Evolutionary conservation across 257 asterid genomes (phyloP).

Genomic region (Asclepias syriaca): DNA sequence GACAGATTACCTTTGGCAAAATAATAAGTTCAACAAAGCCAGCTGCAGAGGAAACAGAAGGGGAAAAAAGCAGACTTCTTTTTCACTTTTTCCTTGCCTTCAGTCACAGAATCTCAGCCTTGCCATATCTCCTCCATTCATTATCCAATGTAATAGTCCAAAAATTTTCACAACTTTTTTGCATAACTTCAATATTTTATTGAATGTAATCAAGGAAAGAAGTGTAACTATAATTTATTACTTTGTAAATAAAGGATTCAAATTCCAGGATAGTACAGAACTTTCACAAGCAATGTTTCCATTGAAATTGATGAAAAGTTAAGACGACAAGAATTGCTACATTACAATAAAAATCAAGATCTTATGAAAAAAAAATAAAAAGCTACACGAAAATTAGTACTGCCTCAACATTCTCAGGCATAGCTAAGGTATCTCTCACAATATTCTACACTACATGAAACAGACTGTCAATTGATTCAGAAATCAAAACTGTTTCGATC

Average conservation of each 20-base stretch:
- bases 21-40: slow-evolving; percentile 29
- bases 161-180: slow-evolving; percentile 14
- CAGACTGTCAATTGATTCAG: slow-evolving; percentile 3
- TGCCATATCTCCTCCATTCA: slow-evolving; percentile 2
- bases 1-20: slow-evolving; percentile 2
- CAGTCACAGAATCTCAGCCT: not conserved
- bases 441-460: not conserved
- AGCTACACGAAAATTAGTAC: not conserved
- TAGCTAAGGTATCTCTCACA: not conserved
- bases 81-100: not conserved
- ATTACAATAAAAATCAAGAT: not conserved
- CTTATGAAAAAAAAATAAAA: not conserved
- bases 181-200: slow-evolving; percentile 12
- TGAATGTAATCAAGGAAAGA: slow-evolving; percentile 17
- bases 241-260: slow-evolving; percentile 8
- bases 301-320: not conserved
- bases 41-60: slow-evolving; percentile 17
- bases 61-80: not conserved
- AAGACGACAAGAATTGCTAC: not conserved
- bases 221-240: slow-evolving; percentile 18
- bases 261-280: not conserved
- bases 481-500: slow-evolving; percentile 25
- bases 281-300: not conserved
- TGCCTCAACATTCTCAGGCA: not conserved
- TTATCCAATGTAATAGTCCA: slow-evolving; percentile 16